phyloP scores from a whole-genome alignment of 768 basidiomycete species.

The Asterophora lycoperdoides region DNA sequence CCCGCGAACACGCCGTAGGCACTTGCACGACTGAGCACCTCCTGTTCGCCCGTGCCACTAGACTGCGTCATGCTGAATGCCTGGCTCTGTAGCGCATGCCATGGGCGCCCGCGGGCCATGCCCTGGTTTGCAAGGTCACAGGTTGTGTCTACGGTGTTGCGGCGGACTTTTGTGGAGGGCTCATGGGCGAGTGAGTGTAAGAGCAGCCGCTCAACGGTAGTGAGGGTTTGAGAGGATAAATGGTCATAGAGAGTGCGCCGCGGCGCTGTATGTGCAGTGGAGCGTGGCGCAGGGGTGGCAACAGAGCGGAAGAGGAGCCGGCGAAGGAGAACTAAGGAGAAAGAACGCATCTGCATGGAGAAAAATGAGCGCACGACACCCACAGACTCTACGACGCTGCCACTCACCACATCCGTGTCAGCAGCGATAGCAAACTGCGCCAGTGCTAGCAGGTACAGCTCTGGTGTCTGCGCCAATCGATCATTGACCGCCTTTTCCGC shows the following conservation, averaged over 20 bases:
- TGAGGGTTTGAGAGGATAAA: conserved; percentile 60
- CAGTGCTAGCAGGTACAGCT: conserved; percentile 73
- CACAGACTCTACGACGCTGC: too few relatives aligned
- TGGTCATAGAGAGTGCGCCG: conserved; percentile 75
- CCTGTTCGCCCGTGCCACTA: conserved; percentile 11
- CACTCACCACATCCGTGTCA: conserved; percentile 72
- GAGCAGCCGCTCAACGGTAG: conserved; percentile 66
- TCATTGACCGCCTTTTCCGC: conserved; percentile 83
- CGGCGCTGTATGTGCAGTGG: conserved; percentile 20
- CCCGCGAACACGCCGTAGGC: conserved; percentile 72
- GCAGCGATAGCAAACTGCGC: conserved; percentile 75
- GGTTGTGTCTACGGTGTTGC: conserved; percentile 70
- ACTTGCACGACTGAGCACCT: conserved; percentile 43
- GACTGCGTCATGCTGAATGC: conserved; percentile 61
- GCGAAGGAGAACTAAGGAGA: conserved; percentile 76
- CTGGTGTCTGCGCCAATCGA: conserved; percentile 70
- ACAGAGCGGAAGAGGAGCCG: conserved; percentile 70
- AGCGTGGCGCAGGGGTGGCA: conserved; percentile 21
- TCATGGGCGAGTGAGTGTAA: conserved; percentile 68
- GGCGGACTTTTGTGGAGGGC: conserved; percentile 50
- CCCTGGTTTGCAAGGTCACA: conserved; percentile 73
- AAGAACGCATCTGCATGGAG: conserved; percentile 67
- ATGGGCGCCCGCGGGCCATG: conserved; percentile 72
- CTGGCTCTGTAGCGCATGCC: conserved; percentile 76
- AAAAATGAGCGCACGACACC: too few relatives aligned